These are phyloP conservation scores for Rugosomyces carneus DNA, from an alignment of 1,284 basidiomycete species.

Conservation along the genomic window DNA sequence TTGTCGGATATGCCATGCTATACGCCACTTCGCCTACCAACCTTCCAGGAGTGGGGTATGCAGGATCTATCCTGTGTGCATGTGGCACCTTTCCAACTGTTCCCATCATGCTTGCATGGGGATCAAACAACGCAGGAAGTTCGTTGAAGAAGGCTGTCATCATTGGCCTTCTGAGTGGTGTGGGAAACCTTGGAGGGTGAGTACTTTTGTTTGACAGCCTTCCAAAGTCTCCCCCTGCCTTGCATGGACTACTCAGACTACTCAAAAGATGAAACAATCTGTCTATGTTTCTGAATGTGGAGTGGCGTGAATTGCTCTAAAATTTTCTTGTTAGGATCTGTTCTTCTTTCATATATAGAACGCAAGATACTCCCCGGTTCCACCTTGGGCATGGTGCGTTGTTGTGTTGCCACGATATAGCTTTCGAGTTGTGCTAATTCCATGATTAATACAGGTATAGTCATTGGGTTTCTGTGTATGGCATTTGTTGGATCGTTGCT, in stretches of 20 bases:
- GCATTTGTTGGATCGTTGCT: conserved; percentile 12
- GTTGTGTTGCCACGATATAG: not conserved
- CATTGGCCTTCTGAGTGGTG: conserved; percentile 24
- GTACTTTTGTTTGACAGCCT: not conserved
- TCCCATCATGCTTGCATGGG: conserved; percentile 26
- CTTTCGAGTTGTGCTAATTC: not conserved
- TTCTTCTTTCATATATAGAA: conserved; percentile 26
- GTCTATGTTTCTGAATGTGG: not conserved
- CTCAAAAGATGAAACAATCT: not conserved
- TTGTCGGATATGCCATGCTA: conserved; percentile 23
- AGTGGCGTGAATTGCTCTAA: not conserved
- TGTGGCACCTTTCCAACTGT: conserved; percentile 25
- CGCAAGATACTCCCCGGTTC: conserved; percentile 19
- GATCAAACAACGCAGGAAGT: conserved; percentile 24
- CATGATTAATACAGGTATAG: conserved; percentile 11
- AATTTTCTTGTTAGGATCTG: conserved; percentile 18
- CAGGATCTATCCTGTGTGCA: conserved; percentile 23
- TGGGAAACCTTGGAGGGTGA: conserved; percentile 26
- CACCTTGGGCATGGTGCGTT: conserved; percentile 18
- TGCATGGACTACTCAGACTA: too few species aligned
- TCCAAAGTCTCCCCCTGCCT: not conserved
- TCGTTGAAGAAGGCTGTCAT: conserved; percentile 24
- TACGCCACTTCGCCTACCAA: conserved; percentile 20
- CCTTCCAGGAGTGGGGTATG: conserved; percentile 22
- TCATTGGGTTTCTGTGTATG: conserved; percentile 19